Percentiles rank a stretch among this genome's conserved stretches.
Evolutionary conservation across 495 filamentous ascomycete species (phyloP).

Genomic region (Apiosordaria backusii): DNA sequence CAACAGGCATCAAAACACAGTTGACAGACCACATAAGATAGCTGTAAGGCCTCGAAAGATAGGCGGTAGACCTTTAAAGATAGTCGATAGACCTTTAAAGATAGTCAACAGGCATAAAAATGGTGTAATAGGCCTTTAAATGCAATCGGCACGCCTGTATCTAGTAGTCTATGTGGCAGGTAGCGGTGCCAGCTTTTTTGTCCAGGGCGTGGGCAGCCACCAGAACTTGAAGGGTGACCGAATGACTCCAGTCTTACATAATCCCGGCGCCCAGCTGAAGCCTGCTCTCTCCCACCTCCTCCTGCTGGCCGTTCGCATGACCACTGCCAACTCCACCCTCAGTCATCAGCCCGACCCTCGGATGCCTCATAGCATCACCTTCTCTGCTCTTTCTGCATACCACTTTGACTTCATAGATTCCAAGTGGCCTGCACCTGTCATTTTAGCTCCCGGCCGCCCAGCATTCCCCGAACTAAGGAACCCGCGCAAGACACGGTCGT

Average conservation of each 20-base stretch:
- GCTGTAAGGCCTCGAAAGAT: no score
- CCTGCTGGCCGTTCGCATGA: slow-evolving; percentile 9
- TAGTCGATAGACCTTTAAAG: no score
- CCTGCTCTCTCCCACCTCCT: slow-evolving; percentile 6
- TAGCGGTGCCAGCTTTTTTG: neutral
- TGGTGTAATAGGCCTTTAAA: no score
- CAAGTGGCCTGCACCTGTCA: neutral
- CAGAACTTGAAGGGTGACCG: neutral
- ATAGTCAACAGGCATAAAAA: no score
- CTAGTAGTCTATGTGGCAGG: no score
- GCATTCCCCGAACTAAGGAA: neutral
- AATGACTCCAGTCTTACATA: slow-evolving; percentile 27
- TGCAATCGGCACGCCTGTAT: no score
- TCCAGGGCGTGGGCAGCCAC: neutral
- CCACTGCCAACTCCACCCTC: slow-evolving; percentile 15
- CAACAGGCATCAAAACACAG: no score
- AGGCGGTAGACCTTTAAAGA: no score
- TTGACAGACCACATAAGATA: no score
- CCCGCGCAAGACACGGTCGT: neutral
- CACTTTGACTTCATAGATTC: neutral
- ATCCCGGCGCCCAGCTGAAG: slow-evolving; percentile 15
- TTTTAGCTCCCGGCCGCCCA: neutral
- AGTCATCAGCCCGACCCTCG: slow-evolving; percentile 11
- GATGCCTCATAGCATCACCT: slow-evolving; percentile 2
- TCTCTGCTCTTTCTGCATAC: neutral